Evolutionary conservation across 2,329 filamentous ascomycete species (phyloP), one percentile per base, ranked within the genome.

Genomic region (Apiospora marii): DNA sequence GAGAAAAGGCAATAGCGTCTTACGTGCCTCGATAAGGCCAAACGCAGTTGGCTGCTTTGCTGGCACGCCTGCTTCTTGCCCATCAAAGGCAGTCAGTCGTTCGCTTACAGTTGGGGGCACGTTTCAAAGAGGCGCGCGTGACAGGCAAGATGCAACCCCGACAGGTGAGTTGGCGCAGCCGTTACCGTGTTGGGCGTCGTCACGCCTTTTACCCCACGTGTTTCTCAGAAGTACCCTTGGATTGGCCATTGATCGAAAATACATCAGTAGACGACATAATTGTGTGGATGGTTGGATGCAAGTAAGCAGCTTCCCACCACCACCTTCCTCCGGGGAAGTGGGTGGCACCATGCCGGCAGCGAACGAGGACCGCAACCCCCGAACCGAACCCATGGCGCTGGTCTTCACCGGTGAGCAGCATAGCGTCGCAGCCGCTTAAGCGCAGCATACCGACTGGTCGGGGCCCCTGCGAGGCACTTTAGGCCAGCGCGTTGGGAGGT

Each of bases 341-440:
- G 34, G 58, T 64, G 58, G 34, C 37, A 34, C 37, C 58, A 64
- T 64, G 58, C 58, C 58, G 58, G 58, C 12, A 64, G 58, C 58
- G 30, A 64, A 41, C 30, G 12, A 64, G 30, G 37, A 22, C 19
- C 58, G 22, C 58, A 41, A 64, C 58, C 34, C 37, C 58, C 58
- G n/a, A 41, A 69, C 67, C 67, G n/a, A 12, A 49, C 44, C 67
- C 67, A 46, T 69, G 67, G 67, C 44, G 12, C 4, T 69, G 67
- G 67, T n/a, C 67, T 69, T 69, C 43, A 69, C 67, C 67, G 67
- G 67, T 69, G 67, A 69, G 67, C 67, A 49, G 67, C 44, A 49
- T 69, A 49, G 67, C 67, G 67, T 69, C 24, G 67, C 44, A 69
- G 67, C 67, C 67, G 67, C 67, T 69, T 69, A 69, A 69, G 67